phyloP scores from a whole-genome alignment of 441 rosid species.

The Gossypium davidsonii region DNA sequence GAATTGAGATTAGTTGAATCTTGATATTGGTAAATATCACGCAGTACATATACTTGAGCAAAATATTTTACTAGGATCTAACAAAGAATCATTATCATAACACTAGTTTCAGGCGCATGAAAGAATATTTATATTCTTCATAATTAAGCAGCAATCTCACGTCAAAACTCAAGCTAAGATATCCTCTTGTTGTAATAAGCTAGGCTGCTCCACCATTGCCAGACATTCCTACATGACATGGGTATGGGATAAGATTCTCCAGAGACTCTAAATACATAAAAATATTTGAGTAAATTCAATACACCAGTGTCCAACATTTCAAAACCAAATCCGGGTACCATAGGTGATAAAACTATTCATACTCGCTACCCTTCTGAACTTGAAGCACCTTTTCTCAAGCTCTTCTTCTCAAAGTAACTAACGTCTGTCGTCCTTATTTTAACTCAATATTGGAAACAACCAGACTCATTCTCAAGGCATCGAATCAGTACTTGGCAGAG shows the following conservation, averaged over 20 bases:
- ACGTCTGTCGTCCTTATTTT: background rate
- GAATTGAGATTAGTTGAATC: conserved; percentile 5
- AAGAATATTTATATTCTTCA: background rate
- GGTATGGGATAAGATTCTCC: background rate
- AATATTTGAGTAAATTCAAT: background rate
- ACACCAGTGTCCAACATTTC: background rate
- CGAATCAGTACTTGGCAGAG: background rate
- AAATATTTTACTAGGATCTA: background rate
- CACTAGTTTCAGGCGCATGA: background rate
- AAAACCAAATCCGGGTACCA: background rate
- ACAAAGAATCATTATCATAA: background rate
- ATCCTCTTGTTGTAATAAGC: background rate
- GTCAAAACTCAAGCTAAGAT: background rate
- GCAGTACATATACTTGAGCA: background rate
- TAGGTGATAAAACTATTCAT: background rate
- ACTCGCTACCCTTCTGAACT: background rate
- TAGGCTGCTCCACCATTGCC: too few relatives aligned
- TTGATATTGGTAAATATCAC: background rate
- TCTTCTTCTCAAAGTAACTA: background rate
- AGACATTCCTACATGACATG: too few relatives aligned
- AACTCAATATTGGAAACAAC: background rate
- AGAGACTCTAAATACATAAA: background rate
- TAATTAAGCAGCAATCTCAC: background rate
- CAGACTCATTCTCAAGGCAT: background rate
- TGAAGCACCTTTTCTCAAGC: conserved; percentile 1